Conservation (phyloP, 345 rosid species). For the Pseudoturritis turrita region DNA sequence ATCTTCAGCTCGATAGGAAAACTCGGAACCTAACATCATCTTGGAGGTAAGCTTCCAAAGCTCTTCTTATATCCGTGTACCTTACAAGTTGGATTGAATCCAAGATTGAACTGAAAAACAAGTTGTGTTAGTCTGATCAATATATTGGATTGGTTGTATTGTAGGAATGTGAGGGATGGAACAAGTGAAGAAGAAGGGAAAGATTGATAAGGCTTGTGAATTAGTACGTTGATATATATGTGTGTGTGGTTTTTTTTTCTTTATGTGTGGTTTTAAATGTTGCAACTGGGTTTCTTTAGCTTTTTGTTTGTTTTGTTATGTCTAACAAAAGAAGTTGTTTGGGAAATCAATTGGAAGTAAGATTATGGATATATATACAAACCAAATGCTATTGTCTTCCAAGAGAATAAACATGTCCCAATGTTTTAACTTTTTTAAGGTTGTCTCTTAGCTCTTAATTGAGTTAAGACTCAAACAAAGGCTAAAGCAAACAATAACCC, state of each 20-base stretch:
- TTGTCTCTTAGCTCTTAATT: no score
- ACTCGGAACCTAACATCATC: constrained; percentile 81
- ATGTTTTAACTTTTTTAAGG: background rate
- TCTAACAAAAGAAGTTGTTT: background rate
- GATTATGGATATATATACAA: no score
- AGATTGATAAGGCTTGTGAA: constrained; percentile 29
- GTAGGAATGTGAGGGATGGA: constrained; percentile 78
- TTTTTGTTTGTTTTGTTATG: background rate
- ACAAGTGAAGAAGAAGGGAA: constrained; percentile 55
- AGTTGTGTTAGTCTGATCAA: background rate
- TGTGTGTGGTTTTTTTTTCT: background rate
- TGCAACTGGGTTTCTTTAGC: constrained; percentile 9
- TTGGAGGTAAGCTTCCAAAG: constrained; percentile 66
- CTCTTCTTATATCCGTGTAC: background rate
- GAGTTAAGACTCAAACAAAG: no score
- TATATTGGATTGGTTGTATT: background rate
- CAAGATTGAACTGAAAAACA: background rate
- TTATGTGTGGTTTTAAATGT: background rate
- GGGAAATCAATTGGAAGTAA: background rate
- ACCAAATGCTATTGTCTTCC: background rate
- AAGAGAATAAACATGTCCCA: background rate
- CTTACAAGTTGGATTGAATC: background rate
- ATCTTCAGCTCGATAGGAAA: constrained; percentile 91
- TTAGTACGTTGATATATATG: background rate
- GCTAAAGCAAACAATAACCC: no score